Percentiles rank a stretch among this genome's conserved stretches.
These are phyloP conservation scores for Paradendryphiella salina DNA, from an alignment of 2,329 filamentous ascomycete species.

Conservation along the genomic window DNA sequence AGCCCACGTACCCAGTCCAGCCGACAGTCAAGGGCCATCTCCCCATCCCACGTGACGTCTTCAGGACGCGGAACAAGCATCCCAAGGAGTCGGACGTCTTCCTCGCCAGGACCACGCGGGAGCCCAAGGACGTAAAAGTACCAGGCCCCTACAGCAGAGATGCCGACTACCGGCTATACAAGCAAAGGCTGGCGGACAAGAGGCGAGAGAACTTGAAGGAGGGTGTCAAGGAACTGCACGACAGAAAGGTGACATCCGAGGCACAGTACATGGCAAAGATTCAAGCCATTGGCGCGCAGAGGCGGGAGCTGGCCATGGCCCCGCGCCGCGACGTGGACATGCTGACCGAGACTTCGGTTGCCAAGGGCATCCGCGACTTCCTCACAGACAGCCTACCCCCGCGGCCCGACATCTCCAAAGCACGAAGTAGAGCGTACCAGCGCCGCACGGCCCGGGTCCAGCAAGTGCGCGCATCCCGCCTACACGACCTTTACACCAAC, in stretches of 20 bases:
- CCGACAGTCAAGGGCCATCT: conserved; percentile 72
- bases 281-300: conserved; percentile 49
- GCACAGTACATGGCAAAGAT: conserved; percentile 25
- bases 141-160: conserved; percentile 43
- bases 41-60: conserved; percentile 80
- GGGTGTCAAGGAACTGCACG: conserved; percentile 70
- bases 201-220: conserved; percentile 73
- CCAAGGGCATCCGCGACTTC: conserved; percentile 41
- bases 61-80: conserved; percentile 52
- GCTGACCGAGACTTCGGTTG: conserved; percentile 36
- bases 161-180: conserved; percentile 64
- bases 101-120: conserved; percentile 61
- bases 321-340: conserved; percentile 68
- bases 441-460: conserved; percentile 57
- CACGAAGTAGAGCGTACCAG: conserved; percentile 41
- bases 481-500: conserved; percentile 89
- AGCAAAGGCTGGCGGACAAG: conserved; percentile 69
- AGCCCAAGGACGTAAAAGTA: conserved; percentile 52
- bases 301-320: conserved; percentile 59
- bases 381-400: conserved; percentile 38
- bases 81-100: conserved; percentile 65
- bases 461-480: conserved; percentile 66
- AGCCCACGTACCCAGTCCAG: conserved; percentile 61
- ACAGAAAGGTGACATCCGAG: conserved; percentile 39
- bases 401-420: conserved; percentile 30